These are phyloP conservation scores for Trichoderma sp. DNA, from an alignment of 2,329 filamentous ascomycete genomes.

Conservation along the genomic window DNA sequence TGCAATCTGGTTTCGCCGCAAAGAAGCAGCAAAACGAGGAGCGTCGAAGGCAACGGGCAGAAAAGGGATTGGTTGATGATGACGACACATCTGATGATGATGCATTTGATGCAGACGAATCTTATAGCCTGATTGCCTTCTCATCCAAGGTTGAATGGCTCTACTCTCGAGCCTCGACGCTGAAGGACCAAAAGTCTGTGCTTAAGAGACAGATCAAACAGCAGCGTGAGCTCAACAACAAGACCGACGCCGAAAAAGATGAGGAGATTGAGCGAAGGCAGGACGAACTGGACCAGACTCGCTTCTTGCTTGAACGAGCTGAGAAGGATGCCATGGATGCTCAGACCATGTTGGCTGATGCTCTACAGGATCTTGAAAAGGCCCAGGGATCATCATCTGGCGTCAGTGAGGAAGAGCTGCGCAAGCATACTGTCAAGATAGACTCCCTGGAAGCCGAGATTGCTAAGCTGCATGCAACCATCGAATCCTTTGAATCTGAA, in stretches of 20 bases:
- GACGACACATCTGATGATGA: constrained; percentile 63
- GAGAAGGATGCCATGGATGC: constrained; percentile 39
- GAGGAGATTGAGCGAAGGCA: constrained; percentile 58
- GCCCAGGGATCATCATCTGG: constrained; percentile 29
- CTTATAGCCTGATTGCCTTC: constrained; percentile 73
- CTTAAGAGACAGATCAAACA: constrained; percentile 91
- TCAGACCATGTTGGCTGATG: constrained; percentile 45
- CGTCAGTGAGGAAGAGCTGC: constrained; percentile 26
- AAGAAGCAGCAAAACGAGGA: constrained; percentile 53
- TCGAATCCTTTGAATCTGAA: constrained; percentile 34
- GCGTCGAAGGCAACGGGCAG: constrained; percentile 48
- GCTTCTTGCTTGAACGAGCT: constrained; percentile 34
- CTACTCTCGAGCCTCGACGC: constrained; percentile 68
- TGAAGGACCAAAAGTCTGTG: constrained; percentile 86
- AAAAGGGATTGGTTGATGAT: constrained; percentile 57
- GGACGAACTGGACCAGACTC: constrained; percentile 51
- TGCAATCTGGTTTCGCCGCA: constrained; percentile 50
- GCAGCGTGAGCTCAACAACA: constrained; percentile 86
- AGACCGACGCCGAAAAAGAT: constrained; percentile 71
- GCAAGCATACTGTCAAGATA: constrained; percentile 25
- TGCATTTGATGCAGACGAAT: constrained; percentile 52
- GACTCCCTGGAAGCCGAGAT: constrained; percentile 25
- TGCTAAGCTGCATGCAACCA: constrained; percentile 38
- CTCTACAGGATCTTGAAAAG: constrained; percentile 40
- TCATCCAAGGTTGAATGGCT: constrained; percentile 75